Base-by-base conservation (phyloP, 352 stramenopile species). In the Globisporangium apiculatum region DNA sequence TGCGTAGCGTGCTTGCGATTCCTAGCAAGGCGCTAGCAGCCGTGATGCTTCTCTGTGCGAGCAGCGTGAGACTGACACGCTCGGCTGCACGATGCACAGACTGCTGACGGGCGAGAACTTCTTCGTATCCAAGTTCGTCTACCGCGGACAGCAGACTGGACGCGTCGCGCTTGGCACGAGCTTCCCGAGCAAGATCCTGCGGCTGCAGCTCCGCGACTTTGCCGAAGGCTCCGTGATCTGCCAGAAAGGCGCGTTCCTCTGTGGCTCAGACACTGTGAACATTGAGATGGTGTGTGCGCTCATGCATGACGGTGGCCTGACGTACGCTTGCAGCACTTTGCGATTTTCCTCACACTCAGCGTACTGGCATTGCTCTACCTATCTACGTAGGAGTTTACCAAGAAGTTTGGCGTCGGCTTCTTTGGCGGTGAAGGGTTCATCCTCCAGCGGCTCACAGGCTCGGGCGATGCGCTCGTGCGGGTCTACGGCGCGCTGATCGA, bases 391-490 rank as follows among this genome's bases (percentile, higher is more conserved):
- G 89, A 97, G 63, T 95, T 96, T 57, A 88, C 92, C 18, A 94
- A 87, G 50, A 91, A 91, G 24, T 86, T 97, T 66, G 86, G 77
- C 10, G 72, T 90, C 5, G 94, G 94, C 0, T 97, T 98, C 61
- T 98, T 98, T 73, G 92, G 94, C 31, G 91, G 94, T 9, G 88
- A 98, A 82, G 94, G 92, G 5, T 98, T 98, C 66, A 93, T 98
- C 40, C 62, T 98, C 37, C 91, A 98, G 77, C 76, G 86, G 4
- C 66, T 98, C n/a, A 91, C 83, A 2, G 92, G 91, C 5, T 69
- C 76, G 8, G 94, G 91, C 6, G 92, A 98, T 57, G 91, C 94
- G 0, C 87, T 98, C 51, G 76, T 98, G 31, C 94, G 95, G 49
- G 94, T 86, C 6, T 95, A 86, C 37, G 94, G 94, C 10, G 72